A percentile compares a stretch with the other conserved stretches of the same genome.
Conservation (phyloP, 768 basidiomycete species). For the Leccinum aurantiacum region DNA sequence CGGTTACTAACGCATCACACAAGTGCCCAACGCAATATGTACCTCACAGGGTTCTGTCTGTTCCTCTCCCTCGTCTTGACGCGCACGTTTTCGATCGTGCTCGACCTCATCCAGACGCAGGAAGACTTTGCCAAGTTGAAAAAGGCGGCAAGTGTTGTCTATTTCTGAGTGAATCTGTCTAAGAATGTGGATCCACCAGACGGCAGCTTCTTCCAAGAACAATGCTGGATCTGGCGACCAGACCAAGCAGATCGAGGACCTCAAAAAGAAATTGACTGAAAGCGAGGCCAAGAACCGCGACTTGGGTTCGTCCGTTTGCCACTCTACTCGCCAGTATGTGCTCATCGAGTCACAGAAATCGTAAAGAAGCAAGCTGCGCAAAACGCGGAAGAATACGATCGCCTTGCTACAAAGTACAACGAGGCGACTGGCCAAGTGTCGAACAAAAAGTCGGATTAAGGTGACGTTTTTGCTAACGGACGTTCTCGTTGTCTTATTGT, state of each 20-base stretch:
- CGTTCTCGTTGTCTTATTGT: background rate
- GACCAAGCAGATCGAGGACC: conserved; percentile 52
- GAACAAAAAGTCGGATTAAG: conserved; percentile 66
- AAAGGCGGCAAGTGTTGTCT: conserved; percentile 40
- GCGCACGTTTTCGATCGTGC: conserved; percentile 87
- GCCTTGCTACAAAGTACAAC: conserved; percentile 78
- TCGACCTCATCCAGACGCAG: conserved; percentile 88
- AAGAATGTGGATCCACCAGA: conserved; percentile 24
- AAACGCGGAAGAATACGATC: conserved; percentile 78
- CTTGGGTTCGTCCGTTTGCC: conserved; percentile 47
- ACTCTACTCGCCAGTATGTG: background rate
- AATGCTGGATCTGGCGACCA: conserved; percentile 24
- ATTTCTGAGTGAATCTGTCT: background rate
- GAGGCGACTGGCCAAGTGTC: conserved; percentile 58
- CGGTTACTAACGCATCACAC: background rate
- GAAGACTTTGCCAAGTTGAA: conserved; percentile 86
- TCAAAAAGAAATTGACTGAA: conserved; percentile 65
- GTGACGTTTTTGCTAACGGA: background rate
- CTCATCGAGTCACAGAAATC: conserved; percentile 47
- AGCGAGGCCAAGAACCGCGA: conserved; percentile 62
- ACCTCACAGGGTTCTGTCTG: conserved; percentile 89
- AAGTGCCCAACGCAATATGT: conserved; percentile 87
- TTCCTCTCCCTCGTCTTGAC: conserved; percentile 96
- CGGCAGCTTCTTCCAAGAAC: conserved; percentile 34
- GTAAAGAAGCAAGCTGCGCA: conserved; percentile 81